Conservation (phyloP, 495 filamentous ascomycete genomes). For the Neurospora sp. region DNA sequence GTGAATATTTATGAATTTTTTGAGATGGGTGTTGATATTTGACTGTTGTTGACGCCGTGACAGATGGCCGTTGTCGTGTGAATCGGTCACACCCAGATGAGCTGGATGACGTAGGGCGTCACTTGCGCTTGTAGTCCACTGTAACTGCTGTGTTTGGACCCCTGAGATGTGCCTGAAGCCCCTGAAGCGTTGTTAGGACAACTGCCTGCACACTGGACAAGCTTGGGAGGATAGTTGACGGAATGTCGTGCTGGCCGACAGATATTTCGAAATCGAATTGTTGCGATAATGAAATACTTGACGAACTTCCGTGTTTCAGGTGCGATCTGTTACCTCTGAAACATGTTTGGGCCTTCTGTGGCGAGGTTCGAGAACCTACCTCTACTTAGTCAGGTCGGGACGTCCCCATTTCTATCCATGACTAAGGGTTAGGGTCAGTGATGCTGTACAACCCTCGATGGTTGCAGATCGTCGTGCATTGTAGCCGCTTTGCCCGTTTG, state of each 20-base stretch:
- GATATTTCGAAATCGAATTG: neutral
- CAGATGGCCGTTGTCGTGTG: neutral
- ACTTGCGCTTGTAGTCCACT: neutral
- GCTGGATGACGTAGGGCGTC: neutral
- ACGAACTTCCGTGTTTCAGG: too few species aligned
- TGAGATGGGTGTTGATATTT: neutral
- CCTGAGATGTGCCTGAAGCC: neutral
- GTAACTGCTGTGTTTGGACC: neutral
- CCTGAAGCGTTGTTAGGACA: neutral
- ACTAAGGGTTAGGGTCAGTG: neutral
- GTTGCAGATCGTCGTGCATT: too few species aligned
- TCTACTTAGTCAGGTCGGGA: too few species aligned
- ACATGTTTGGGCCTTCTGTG: neutral
- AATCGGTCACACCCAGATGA: neutral
- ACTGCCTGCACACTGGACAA: neutral
- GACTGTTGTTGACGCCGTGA: neutral
- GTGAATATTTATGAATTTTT: neutral
- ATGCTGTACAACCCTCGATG: neutral
- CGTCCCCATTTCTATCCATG: neutral
- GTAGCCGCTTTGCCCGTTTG: neutral
- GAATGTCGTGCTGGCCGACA: rapidly evolving
- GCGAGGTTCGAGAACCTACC: neutral
- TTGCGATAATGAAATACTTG: too few species aligned
- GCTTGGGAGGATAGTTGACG: too few species aligned
- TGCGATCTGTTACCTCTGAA: too few species aligned